Percentiles rank a stretch among this genome's conserved stretches.
These are phyloP conservation scores for Potentilla sterilis DNA, from an alignment of 306 rosid genomes.

Conservation along the genomic window DNA sequence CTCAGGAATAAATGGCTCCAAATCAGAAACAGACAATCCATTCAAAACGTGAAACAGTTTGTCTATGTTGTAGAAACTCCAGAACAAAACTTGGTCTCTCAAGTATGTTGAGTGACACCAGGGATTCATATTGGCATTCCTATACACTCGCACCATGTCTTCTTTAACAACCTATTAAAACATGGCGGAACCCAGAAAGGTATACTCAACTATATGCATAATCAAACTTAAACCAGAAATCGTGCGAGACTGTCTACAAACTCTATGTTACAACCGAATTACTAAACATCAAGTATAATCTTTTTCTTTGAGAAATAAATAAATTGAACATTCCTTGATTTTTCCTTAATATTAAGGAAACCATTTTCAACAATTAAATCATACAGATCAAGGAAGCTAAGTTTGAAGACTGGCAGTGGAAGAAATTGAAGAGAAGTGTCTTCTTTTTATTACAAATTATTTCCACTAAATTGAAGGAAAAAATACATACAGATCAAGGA, in stretches of 20 bases:
- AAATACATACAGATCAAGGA: background rate
- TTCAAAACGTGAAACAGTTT: constrained; percentile 56
- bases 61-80: constrained; percentile 67
- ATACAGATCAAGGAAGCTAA: background rate
- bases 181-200: constrained; percentile 26
- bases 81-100: constrained; percentile 75
- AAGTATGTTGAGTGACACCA: constrained; percentile 71
- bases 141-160: constrained; percentile 71
- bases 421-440: background rate
- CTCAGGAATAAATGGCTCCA: constrained; percentile 64
- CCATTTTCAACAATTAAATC: background rate
- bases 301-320: background rate
- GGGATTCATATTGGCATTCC: constrained; percentile 90
- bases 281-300: background rate
- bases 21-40: constrained; percentile 60
- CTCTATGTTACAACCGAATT: background rate
- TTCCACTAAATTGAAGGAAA: background rate
- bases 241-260: background rate
- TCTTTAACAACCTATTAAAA: constrained; percentile 75
- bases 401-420: background rate
- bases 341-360: background rate
- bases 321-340: background rate
- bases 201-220: background rate
- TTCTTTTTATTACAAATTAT: background rate
- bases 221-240: background rate